phyloP scores from a whole-genome alignment of 805 yeast species.

The Suhomyces xylopsoci region DNA sequence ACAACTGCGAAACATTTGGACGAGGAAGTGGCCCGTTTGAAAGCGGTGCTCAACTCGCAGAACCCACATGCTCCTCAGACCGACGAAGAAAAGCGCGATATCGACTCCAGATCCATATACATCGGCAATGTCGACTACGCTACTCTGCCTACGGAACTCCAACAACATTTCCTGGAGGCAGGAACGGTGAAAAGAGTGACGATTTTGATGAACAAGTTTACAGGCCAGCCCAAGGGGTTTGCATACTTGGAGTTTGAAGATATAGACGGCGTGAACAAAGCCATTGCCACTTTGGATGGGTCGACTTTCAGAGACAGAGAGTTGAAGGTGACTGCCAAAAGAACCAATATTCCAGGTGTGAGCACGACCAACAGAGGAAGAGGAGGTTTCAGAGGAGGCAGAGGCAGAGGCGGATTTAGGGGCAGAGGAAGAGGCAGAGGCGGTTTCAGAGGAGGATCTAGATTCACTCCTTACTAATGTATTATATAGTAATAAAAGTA shows the following conservation, averaged over 20 bases:
- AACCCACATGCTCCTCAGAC: slow-evolving; percentile 27
- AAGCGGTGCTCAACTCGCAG: slow-evolving; percentile 11
- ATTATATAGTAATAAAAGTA: not conserved
- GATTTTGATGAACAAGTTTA: slow-evolving; percentile 64
- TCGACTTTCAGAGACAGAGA: slow-evolving; percentile 64
- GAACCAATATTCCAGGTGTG: slow-evolving; percentile 80
- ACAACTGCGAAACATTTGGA: slow-evolving; percentile 7
- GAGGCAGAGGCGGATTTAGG: slow-evolving; percentile 38
- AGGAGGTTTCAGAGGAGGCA: slow-evolving; percentile 27
- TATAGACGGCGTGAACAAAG: slow-evolving; percentile 59
- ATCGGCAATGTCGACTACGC: slow-evolving; percentile 85
- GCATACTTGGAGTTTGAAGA: slow-evolving; percentile 85
- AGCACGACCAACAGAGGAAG: slow-evolving; percentile 26
- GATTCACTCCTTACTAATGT: slow-evolving; percentile 15
- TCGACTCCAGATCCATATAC: slow-evolving; percentile 74
- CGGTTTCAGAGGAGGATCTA: slow-evolving; percentile 17
- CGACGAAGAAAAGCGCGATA: slow-evolving; percentile 52
- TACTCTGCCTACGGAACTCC: slow-evolving; percentile 75
- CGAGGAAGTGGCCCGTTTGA: slow-evolving; percentile 10
- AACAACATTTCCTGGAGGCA: slow-evolving; percentile 63
- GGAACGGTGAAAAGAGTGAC: slow-evolving; percentile 81
- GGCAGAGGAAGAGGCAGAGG: slow-evolving; percentile 13
- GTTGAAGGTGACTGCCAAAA: slow-evolving; percentile 70
- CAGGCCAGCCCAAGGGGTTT: slow-evolving; percentile 84
- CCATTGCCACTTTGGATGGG: slow-evolving; percentile 61